These are phyloP conservation scores for Claviceps arundinis DNA, from an alignment of 2,329 filamentous ascomycete species.

Conservation along the genomic window DNA sequence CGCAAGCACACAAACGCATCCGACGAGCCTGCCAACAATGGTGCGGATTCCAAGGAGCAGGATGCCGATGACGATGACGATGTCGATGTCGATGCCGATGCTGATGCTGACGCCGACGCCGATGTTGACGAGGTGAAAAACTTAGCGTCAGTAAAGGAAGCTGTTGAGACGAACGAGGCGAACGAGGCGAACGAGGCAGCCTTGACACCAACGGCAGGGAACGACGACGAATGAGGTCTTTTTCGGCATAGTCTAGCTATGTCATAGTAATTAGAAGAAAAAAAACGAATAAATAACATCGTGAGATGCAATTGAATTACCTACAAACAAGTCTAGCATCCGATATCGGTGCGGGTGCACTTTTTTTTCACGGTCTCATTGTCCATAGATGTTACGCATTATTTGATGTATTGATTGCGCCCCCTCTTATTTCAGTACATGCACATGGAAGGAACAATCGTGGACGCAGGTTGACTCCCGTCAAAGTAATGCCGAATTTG, in stretches of 20 bases:
- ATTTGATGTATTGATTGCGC: neutral
- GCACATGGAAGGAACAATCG: neutral
- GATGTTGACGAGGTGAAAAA: constrained; percentile 9
- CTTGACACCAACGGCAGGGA: constrained; percentile 17
- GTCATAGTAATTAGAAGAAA: no score
- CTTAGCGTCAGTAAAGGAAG: constrained; percentile 14
- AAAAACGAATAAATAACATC: neutral
- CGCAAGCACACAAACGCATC: constrained; percentile 29
- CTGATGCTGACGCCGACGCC: neutral
- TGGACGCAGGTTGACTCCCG: neutral
- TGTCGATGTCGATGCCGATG: neutral
- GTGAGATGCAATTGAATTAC: neutral
- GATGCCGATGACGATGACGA: constrained; percentile 19
- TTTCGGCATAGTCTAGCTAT: no score
- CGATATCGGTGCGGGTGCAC: neutral
- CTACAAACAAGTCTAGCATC: neutral
- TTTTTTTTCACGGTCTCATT: neutral
- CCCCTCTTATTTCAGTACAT: neutral
- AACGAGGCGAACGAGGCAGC: constrained; percentile 9
- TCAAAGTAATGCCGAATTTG: no score
- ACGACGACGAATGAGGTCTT: constrained; percentile 14
- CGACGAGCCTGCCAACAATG: constrained; percentile 17
- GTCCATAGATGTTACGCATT: neutral
- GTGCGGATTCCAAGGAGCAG: constrained; percentile 15
- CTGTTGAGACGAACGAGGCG: constrained; percentile 13